Evolutionary conservation across 2,329 filamentous ascomycete genomes (phyloP), one percentile per base, ranked within the genome.

Genomic region (Aspergillus fructus): DNA sequence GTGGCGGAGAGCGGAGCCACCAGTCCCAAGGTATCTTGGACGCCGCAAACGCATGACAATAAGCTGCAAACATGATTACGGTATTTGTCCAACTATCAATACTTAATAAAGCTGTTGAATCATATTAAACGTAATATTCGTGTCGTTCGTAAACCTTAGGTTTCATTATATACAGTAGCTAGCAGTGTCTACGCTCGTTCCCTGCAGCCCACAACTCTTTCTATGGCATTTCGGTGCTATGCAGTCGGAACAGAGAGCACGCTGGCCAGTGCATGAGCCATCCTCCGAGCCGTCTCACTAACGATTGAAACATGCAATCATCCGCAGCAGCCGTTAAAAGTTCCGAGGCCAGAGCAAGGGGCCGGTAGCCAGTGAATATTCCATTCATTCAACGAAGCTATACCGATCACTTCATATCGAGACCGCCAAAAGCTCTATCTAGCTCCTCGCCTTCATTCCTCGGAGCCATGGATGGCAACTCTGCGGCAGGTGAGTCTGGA

Each of bases 371-470:
- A 30, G 24, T n/a, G 13, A 19, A 15, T 27, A 46, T 30, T 37
- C 34, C 13, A n/a, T 37, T 15, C 15, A 37, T 37, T n/a, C 23
- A 46, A 27, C 13, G 17, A n/a, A 15, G 24, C 15, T 19, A 7
- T 42, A 40, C 42, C 19, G 9, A 43, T 64, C 61, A 79, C 71
- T 77, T 77, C 59, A 83, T 55, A 33, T 66, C 71, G 30, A 83
- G 66, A 2, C 75, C 76, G 7, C 81, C 81, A 71, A 83, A 83
- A 13, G 79, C 81, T 62, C 80, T 70, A 66, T 83, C 81, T 33
- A 84, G 66, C 65, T 83, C 81, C 62, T 81, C 79, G 1, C 80
- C 81, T 59, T 81, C 79, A 55, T 77, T 72, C 41, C 68, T 75
- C 2, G 75, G 77, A 21, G 71, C 66, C 59, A 78, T 77, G 0